Evolutionary conservation across 768 basidiomycete genomes (phyloP).

Genomic region (Lanmaoa pseudosensibilis): DNA sequence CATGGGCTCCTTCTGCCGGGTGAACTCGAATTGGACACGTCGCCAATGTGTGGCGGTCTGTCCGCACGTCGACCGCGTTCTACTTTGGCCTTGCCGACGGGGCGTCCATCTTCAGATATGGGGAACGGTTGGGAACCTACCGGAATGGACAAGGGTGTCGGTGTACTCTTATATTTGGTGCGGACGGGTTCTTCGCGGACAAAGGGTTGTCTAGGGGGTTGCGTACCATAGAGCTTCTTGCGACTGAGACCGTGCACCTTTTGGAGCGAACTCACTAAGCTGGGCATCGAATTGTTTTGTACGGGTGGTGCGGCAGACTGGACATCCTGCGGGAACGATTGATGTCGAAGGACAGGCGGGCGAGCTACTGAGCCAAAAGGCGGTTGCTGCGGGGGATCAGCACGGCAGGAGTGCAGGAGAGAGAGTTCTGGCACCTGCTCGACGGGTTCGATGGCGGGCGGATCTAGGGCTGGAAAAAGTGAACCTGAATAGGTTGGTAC

Average conservation of each 20-base stretch:
- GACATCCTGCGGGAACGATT: slow-evolving; percentile 30
- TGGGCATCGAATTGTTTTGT: slow-evolving; percentile 39
- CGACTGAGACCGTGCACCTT: slow-evolving; percentile 69
- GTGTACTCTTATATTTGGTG: slow-evolving; percentile 33
- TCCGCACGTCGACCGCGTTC: slow-evolving; percentile 29
- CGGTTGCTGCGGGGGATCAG: slow-evolving; percentile 13
- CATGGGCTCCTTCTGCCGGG: slow-evolving; percentile 39
- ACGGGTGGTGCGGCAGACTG: slow-evolving; percentile 19
- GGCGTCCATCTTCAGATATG: slow-evolving; percentile 20
- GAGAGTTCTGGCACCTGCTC: slow-evolving; percentile 14
- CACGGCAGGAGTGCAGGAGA: neutral
- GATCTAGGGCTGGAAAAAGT: slow-evolving; percentile 14
- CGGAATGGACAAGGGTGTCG: slow-evolving; percentile 34
- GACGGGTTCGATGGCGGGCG: neutral
- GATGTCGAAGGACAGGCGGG: slow-evolving; percentile 28
- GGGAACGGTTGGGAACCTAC: slow-evolving; percentile 20
- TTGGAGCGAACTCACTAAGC: slow-evolving; percentile 61
- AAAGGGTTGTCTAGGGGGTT: slow-evolving; percentile 51
- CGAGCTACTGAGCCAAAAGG: slow-evolving; percentile 1
- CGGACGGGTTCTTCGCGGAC: slow-evolving; percentile 51
- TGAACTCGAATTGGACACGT: slow-evolving; percentile 15
- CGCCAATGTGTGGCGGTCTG: slow-evolving; percentile 11
- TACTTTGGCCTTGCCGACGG: slow-evolving; percentile 19
- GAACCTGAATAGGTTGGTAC: neutral
- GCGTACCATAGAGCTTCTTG: slow-evolving; percentile 62